Evolutionary conservation across 768 basidiomycete genomes (phyloP).

Genomic region (Hygrophorus pudorinus): DNA sequence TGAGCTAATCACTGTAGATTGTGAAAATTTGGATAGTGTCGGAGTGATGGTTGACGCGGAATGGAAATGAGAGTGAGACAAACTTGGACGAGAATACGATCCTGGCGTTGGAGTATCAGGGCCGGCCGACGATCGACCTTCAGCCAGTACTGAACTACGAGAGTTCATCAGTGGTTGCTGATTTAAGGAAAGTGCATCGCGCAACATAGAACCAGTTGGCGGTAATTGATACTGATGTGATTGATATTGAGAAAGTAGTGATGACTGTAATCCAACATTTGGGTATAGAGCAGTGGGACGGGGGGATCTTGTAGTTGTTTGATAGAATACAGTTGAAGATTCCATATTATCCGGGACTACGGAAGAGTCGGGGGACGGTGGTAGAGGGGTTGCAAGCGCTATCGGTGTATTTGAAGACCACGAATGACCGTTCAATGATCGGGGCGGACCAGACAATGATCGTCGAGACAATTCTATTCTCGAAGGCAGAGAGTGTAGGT

Average conservation of each 20-base stretch:
- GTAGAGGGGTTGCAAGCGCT: slow-evolving; percentile 30
- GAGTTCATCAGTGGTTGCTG: slow-evolving; percentile 31
- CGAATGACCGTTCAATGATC: slow-evolving; percentile 27
- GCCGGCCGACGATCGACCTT: slow-evolving; percentile 19
- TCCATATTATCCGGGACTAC: slow-evolving; percentile 27
- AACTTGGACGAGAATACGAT: slow-evolving; percentile 8
- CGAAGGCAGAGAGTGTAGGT: slow-evolving; percentile 19
- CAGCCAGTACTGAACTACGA: slow-evolving; percentile 12
- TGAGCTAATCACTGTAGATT: slow-evolving; percentile 11
- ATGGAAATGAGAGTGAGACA: slow-evolving; percentile 33
- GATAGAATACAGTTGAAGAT: slow-evolving; percentile 57
- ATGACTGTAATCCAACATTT: slow-evolving; percentile 28
- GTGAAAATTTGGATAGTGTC: slow-evolving; percentile 21
- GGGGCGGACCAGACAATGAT: slow-evolving; percentile 34
- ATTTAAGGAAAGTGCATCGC: slow-evolving; percentile 33
- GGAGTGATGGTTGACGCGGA: slow-evolving; percentile 38
- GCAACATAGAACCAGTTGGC: slow-evolving; percentile 21
- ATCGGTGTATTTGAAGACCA: slow-evolving; percentile 29
- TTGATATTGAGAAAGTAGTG: slow-evolving; percentile 33
- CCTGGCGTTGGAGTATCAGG: slow-evolving; percentile 34
- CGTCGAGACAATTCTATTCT: slow-evolving; percentile 31
- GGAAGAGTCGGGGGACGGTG: slow-evolving; percentile 40
- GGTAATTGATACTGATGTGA: slow-evolving; percentile 20
- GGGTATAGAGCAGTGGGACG: slow-evolving; percentile 40
- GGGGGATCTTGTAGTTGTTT: slow-evolving; percentile 45